Evolutionary conservation across 2,329 filamentous ascomycete species (phyloP).

Genomic region (Niveomyces coronatus): DNA sequence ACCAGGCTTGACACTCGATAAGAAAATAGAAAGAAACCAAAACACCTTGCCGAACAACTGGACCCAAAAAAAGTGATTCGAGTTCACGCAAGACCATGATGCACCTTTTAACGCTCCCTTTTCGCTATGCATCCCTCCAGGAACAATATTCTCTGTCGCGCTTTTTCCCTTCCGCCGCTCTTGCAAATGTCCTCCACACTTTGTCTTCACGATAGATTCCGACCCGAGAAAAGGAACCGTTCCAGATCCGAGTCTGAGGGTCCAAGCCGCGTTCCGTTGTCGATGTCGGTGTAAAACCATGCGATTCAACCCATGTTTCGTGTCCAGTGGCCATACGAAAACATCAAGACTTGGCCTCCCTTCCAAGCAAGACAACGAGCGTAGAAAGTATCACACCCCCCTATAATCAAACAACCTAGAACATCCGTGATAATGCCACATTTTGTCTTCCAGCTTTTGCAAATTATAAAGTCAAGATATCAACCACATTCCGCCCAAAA

Average conservation of each 20-base stretch:
- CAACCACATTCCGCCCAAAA: constrained; percentile 26
- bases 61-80: constrained; percentile 12
- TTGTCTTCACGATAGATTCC: too few relatives aligned
- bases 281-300: too few relatives aligned
- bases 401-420: constrained; percentile 23
- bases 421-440: constrained; percentile 27
- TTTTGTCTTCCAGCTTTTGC: constrained; percentile 30
- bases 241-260: too few relatives aligned
- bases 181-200: background rate
- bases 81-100: constrained; percentile 27
- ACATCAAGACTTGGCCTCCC: too few relatives aligned
- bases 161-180: background rate
- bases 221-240: too few relatives aligned
- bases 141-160: constrained; percentile 10
- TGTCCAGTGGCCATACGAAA: too few relatives aligned
- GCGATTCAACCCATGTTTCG: too few relatives aligned
- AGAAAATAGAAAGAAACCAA: constrained; percentile 11
- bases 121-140: constrained; percentile 38
- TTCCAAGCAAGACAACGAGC: constrained; percentile 7
- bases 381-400: too few relatives aligned
- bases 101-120: constrained; percentile 30
- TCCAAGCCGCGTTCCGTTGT: too few relatives aligned
- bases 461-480: constrained; percentile 10
- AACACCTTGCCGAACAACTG: constrained; percentile 16
- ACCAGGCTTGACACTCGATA: constrained; percentile 10